Evolutionary conservation across 495 filamentous ascomycete species (phyloP), one percentile per base, ranked within the genome.

Genomic region (Monascus purpureus): DNA sequence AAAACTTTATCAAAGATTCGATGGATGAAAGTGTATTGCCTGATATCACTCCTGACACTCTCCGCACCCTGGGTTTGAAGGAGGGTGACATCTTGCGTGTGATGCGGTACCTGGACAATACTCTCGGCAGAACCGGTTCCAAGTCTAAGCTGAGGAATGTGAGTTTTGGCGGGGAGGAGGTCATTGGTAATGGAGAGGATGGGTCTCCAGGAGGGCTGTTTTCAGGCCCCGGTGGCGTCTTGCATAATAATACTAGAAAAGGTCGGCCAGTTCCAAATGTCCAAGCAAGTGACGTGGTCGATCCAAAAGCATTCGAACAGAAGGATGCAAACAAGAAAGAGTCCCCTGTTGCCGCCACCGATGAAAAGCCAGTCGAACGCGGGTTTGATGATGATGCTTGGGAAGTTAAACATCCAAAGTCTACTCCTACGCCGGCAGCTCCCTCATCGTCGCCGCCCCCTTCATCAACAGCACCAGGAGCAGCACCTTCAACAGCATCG

Each of bases 361-460:
- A 64, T 2, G 55, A 65, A 28, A 63, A 63, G 35, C 65, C 75
- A 13, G 52, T 54, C 18, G 30, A 53, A 13, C 56, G 63, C 30
- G 85, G 85, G 13, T 96, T 99, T 40, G 90, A 99, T 25, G 92
- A 97, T 45, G 83, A 95, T 63, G 92, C 92, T 17, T 99, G 90
- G 90, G 82, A 87, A 47, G 77, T 90, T 6, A 95, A 95, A 61
- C 82, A 86, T n/a, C 67, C 82, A n/a, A 82, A 75, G 51, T 70
- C 52, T 6, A 29, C 45, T 4, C 38, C 46, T 18, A 35, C 46
- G 14, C 22, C 65, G 35, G 28, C 53, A 27, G 29, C 53, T 17
- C 32, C 47, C 20, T 38, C 49, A 18, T 25, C 55, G 6, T 38
- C 55, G 35, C 31, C 59, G 31, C 32, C 56, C 17, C 45, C 51